Conservation (phyloP, 2,329 filamentous ascomycete species). For the Botrytis hyacinthi region DNA sequence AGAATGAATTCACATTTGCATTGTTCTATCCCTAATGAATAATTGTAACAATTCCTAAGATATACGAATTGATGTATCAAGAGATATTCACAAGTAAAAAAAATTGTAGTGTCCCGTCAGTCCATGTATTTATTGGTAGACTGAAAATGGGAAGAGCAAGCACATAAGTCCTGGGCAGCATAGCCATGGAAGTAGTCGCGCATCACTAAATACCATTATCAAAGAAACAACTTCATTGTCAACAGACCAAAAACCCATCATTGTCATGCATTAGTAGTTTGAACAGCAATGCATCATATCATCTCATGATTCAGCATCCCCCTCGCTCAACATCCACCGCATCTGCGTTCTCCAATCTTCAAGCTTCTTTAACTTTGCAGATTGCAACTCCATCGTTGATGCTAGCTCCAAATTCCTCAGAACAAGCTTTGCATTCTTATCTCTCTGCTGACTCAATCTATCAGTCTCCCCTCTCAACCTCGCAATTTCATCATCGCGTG, state of each 20-base stretch:
- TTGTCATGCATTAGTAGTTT: background rate
- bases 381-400: background rate
- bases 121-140: too few species aligned
- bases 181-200: background rate
- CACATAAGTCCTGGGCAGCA: background rate
- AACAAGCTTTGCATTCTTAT: background rate
- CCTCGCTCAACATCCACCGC: background rate
- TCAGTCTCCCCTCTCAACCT: background rate
- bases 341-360: background rate
- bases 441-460: background rate
- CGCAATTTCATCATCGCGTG: background rate
- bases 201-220: background rate
- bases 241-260: background rate
- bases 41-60: too few species aligned
- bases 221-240: background rate
- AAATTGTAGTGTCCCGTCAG: too few species aligned
- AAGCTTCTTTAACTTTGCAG: background rate
- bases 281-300: background rate
- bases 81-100: too few species aligned
- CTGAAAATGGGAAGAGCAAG: background rate
- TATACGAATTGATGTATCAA: too few species aligned
- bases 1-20: too few species aligned
- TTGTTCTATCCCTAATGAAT: too few species aligned
- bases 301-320: background rate
- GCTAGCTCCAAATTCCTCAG: background rate